Conservation (phyloP, 129 eudicot genomes). For the Mikania micrantha region DNA sequence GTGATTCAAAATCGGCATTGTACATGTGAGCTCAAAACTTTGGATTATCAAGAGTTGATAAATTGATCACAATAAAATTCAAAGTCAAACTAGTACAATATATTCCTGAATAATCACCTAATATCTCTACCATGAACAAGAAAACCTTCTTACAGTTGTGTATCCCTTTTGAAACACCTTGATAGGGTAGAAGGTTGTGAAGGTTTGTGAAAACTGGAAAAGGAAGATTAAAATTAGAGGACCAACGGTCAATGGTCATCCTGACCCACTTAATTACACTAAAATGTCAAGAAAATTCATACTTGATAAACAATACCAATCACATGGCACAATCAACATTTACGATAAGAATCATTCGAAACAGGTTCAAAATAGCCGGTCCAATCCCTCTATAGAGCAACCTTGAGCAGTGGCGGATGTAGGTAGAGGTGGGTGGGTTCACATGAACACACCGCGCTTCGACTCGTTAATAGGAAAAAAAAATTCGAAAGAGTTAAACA, state of each 20-base stretch:
- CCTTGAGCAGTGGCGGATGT: too few relatives aligned
- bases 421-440: too few relatives aligned
- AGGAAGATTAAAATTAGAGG: not conserved
- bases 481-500: too few relatives aligned
- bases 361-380: not conserved
- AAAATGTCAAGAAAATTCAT: too few relatives aligned
- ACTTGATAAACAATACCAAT: too few relatives aligned
- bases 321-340: not conserved
- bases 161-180: too few relatives aligned
- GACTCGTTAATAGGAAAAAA: too few relatives aligned
- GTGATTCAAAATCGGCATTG: not conserved
- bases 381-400: not conserved
- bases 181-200: too few relatives aligned
- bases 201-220: not conserved
- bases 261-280: not conserved
- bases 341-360: not conserved
- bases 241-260: not conserved
- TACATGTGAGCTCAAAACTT: not conserved
- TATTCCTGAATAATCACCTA: not conserved
- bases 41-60: not conserved
- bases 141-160: not conserved
- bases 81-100: not conserved
- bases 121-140: not conserved
- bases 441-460: too few relatives aligned
- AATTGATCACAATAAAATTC: not conserved